Evolutionary conservation across 768 basidiomycete species (phyloP), one percentile per base, ranked within the genome.

Genomic region (Hygrocybe punicea): DNA sequence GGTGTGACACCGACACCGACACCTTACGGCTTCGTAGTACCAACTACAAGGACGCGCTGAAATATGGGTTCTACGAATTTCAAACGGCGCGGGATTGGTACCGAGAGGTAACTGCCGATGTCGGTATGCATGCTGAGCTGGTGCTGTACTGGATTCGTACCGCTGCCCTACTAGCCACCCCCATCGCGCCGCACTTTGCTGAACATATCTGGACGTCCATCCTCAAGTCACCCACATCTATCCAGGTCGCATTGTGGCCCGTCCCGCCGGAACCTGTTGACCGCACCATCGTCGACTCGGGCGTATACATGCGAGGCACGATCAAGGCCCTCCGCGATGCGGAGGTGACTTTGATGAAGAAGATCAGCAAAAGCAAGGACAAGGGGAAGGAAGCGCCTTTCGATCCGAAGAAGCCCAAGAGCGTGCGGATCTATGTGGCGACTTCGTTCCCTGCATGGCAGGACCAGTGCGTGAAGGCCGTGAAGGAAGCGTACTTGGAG

Each of bases 51-150:
- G 93, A 96, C 57, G 94, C 95, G 9, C 73, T 98, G 59, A 96
- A 98, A 72, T 88, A 81, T 61, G 96, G 95, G 47, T 96, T 98
- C 75, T 99, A 94, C 80, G 94, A 97, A 66, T 82, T 95, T 62
- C 93, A 98, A 70, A 87, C 83, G 50, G 80, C 85, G 2, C 89
- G 97, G 46, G 95, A 98, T 69, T 94, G 93, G 88, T 98, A 98
- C 71, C 91, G 94, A 56, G 90, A 94, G 68, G 91, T 96, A 51
- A 94, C 91, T 2, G 76, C 83, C 6, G 91, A 93, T 59, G 76
- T 86, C 49, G 92, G 93, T 25, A 97, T 98, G 93, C 95, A 98
- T 72, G 78, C 69, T 49, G 93, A 93, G 59, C 83, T 98, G 46
- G 85, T 96, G 65, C 75, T 84, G 60, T 83, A 85, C 76, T 98